A percentile compares a stretch with the other conserved stretches of the same genome.
phyloP scores from a whole-genome alignment of 495 filamentous ascomycete genomes.

The Usnea hakonensis region DNA sequence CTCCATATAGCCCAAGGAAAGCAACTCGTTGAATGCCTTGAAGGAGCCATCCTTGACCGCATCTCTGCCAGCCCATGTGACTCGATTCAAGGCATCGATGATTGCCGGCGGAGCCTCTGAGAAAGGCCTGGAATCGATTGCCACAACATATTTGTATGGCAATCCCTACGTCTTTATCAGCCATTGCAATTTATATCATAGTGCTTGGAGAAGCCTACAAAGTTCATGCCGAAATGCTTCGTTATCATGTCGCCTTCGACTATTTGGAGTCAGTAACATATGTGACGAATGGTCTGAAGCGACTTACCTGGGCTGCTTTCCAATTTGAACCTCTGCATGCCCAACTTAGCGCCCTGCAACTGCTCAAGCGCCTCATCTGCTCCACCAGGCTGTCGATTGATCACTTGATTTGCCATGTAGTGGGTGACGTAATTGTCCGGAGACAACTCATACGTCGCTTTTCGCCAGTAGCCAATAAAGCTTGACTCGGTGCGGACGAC shows the following conservation, averaged over 20 bases:
- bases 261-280: background rate
- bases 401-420: background rate
- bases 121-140: background rate
- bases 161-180: background rate
- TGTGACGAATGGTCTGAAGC: background rate
- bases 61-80: background rate
- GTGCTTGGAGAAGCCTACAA: background rate
- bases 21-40: background rate
- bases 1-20: background rate
- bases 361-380: background rate
- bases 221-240: background rate
- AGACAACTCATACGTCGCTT: background rate
- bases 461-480: background rate
- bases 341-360: background rate
- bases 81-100: background rate
- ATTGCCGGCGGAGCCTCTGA: background rate
- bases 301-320: background rate
- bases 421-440: background rate
- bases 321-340: background rate
- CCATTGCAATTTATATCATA: background rate
- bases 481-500: background rate
- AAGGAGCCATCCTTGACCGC: background rate
- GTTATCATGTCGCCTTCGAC: background rate
- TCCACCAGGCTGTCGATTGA: background rate
- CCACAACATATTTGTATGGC: background rate